Evolutionary conservation across 257 asterid genomes (phyloP).

Genomic region (Gentiana dahurica): DNA sequence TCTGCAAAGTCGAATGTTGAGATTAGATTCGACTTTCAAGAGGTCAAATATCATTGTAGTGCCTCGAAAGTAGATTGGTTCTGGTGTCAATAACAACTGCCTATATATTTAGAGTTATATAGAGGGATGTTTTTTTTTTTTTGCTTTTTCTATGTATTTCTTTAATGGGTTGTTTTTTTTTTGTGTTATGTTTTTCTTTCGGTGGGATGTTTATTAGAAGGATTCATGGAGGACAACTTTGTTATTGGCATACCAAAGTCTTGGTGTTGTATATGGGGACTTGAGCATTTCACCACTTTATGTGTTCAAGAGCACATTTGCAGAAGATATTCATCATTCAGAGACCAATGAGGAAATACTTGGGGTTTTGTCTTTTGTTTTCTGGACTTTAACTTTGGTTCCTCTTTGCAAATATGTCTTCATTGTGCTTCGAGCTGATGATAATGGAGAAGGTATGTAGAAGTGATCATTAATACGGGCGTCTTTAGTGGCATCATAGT

Average conservation of each 20-base stretch:
- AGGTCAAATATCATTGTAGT: too few species aligned
- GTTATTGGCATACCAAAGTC: slow-evolving; percentile 88
- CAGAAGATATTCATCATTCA: slow-evolving; percentile 92
- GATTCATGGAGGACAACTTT: slow-evolving; percentile 70
- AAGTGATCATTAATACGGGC: too few species aligned
- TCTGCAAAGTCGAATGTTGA: too few species aligned
- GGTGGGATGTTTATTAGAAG: slow-evolving; percentile 27
- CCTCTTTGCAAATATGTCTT: slow-evolving; percentile 89
- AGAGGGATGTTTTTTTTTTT: too few species aligned
- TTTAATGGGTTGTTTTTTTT: background rate
- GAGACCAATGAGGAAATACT: slow-evolving; percentile 91
- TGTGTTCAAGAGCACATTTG: slow-evolving; percentile 92
- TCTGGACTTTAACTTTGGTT: slow-evolving; percentile 89
- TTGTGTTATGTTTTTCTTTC: slow-evolving; percentile 1
- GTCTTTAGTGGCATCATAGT: too few species aligned
- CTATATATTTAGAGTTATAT: too few species aligned
- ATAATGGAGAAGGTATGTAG: slow-evolving; percentile 87
- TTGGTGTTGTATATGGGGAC: slow-evolving; percentile 97
- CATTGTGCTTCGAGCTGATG: slow-evolving; percentile 87
- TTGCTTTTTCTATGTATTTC: too few species aligned
- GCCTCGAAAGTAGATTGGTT: too few species aligned
- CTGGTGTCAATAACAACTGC: too few species aligned
- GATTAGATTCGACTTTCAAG: too few species aligned
- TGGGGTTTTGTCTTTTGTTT: slow-evolving; percentile 87
- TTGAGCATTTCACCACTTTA: slow-evolving; percentile 96